These are phyloP conservation scores for Colletotrichum aenigma DNA, from an alignment of 2,329 filamentous ascomycete genomes.

Conservation along the genomic window DNA sequence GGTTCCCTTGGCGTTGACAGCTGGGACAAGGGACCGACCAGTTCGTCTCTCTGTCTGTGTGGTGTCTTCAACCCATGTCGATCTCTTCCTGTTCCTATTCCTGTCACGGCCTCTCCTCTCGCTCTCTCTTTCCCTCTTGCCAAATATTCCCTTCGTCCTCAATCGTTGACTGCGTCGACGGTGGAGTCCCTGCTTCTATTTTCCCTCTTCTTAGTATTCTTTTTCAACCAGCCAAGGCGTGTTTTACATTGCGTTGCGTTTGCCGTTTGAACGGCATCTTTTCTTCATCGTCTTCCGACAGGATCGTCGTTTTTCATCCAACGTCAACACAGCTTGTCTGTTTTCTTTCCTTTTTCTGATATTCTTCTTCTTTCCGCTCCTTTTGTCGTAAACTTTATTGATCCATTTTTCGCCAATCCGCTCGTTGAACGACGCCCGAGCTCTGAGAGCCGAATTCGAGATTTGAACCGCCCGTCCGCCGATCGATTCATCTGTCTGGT, in stretches of 20 bases:
- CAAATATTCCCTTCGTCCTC: neutral
- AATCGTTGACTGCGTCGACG: constrained; percentile 12
- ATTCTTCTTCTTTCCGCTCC: neutral
- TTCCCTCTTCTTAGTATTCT: neutral
- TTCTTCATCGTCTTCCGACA: neutral
- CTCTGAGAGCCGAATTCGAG: neutral
- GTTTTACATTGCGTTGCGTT: constrained; percentile 11
- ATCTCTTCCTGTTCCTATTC: constrained; percentile 13
- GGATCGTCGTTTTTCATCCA: neutral
- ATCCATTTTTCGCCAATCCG: neutral
- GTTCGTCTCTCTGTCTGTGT: constrained; percentile 8
- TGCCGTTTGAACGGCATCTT: constrained; percentile 8
- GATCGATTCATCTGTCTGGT: neutral
- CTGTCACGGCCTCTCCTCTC: neutral
- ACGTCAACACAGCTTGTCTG: neutral
- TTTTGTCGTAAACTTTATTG: neutral
- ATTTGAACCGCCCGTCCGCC: neutral
- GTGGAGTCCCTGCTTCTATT: constrained; percentile 10
- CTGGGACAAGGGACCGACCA: neutral
- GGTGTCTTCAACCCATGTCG: neutral
- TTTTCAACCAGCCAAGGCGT: neutral
- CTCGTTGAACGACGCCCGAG: neutral
- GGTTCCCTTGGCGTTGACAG: constrained; percentile 15
- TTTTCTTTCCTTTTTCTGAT: neutral
- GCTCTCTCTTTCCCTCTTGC: neutral